Evolutionary conservation across 768 basidiomycete genomes (phyloP), one percentile per base, ranked within the genome.

Genomic region (Boletus rubropictus): DNA sequence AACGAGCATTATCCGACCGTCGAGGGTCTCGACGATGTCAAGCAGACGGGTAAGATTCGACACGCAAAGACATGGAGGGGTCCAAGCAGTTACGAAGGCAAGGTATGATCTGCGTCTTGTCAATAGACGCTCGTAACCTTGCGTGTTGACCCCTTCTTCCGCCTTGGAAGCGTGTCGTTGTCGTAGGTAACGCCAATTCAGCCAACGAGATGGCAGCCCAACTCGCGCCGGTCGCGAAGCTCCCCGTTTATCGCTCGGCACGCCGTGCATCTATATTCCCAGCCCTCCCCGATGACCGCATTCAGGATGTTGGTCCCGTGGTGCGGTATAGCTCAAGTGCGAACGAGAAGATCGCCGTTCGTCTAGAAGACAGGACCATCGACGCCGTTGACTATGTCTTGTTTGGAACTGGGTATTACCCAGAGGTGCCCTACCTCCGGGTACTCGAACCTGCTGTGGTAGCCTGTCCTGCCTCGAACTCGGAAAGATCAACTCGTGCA

Each of bases 181-280:
- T 79, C 9, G 58, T 79, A 4, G 78, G 73, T 10, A 78, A 78
- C 20, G 78, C 73, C 17, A 75, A 78, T 41, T 78, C 77, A 2
- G 67, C 69, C 29, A 79, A 79, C 52, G 78, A 79, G 40, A 73
- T 79, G 32, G 73, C 74, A 1, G 69, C 72, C 1, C 75, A 77
- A 29, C 64, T 78, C 0, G 68, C 66, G 0, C 46, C 66, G 0
- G 59, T 76, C 12, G 68, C 68, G 1, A 50, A 61, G 29, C 49
- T 61, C 1, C 76, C 78, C 5, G 66, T 78, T 0, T 74, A 72
- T 51, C 73, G 77, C 37, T 75, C 72, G 11, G 68, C 71, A 21
- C 73, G 77, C 2, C 68, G 72, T 0, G 62, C 68, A 10, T 67
- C 69, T 7, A 64, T 75, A 53, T 74, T 72, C 42, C 68, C 69